Base-by-base conservation (phyloP, 2,329 filamentous ascomycete species). In the Cladosporium sp. region DNA sequence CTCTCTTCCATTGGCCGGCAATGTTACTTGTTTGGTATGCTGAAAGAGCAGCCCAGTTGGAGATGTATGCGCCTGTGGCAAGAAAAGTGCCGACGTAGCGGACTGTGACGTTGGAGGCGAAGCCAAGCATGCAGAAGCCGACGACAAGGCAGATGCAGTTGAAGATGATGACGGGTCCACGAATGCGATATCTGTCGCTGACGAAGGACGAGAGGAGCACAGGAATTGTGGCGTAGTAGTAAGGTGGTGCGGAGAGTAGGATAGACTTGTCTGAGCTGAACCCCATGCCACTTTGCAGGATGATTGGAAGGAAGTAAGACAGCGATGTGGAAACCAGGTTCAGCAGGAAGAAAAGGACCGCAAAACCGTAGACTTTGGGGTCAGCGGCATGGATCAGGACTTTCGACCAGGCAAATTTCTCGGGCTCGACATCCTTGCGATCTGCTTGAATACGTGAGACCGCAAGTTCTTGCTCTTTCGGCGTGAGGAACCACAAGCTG, bases 1-100 rank as follows among this genome's bases (percentile, higher is more conserved):
- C 86, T 33, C 87, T 80, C 75, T 89, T 89, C 87, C 87, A 89
- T 71, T 89, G 87, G 0, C 77, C 85, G 0, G 83, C 80, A 50
- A 89, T 81, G 68, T 88, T 90, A 73, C 88, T 89, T 18, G 85
- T 83, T 72, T 87, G 84, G 69, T 87, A 89, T 0, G 86, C 83
- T 62, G 85, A 88, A 68, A 90, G 78, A 0, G 87, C 88, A 0
- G 88, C 88, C 88, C 88, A 90, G 68, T 91, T 91, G 4, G 84
- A 86, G 4, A 90, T 83, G 68, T 90, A 90, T 0, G 88, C 87
- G 0, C 88, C 88, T 0, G 88, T 90, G 0, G 88, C 87, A 1
- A 91, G 80, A 74, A 85, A 89, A 0, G 86, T 87, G 10, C 88
- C 88, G 33, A 88, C 78, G 68, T 90, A 90, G 57, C 88, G 83